A percentile compares a stretch with the other conserved stretches of the same genome.
Conservation (phyloP, 495 filamentous ascomycete species). For the Astrothelium subdiscretum region DNA sequence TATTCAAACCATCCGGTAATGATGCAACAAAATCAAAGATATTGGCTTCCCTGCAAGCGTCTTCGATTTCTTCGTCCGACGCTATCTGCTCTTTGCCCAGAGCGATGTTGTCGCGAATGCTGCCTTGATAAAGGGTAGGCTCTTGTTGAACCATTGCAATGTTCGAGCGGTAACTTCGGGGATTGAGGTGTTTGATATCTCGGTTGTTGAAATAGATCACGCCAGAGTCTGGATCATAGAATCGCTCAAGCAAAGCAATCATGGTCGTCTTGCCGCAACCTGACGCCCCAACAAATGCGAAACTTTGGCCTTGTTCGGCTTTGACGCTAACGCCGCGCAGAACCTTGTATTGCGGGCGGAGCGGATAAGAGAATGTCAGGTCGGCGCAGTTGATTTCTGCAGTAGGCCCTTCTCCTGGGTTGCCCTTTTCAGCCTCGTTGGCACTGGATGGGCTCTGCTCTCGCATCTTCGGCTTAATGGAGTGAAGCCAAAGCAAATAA, state of each 20-base stretch:
- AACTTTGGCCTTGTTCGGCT: conserved; percentile 64
- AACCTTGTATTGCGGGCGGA: conserved; percentile 9
- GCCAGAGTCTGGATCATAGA: conserved; percentile 41
- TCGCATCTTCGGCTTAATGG: conserved; percentile 6
- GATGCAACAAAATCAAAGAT: conserved; percentile 24
- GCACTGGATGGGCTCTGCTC: neutral
- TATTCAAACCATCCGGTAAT: conserved; percentile 59
- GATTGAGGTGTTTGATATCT: conserved; percentile 14
- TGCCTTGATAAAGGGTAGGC: conserved; percentile 25
- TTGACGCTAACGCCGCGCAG: conserved; percentile 7
- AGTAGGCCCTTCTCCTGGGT: neutral
- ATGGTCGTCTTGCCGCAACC: conserved; percentile 80
- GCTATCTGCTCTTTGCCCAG: conserved; percentile 18
- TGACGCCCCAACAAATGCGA: conserved; percentile 70
- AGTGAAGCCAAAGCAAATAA: conserved; percentile 12
- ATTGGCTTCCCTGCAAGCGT: conserved; percentile 21
- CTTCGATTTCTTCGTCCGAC: conserved; percentile 15
- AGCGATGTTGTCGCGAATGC: conserved; percentile 21
- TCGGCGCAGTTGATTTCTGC: conserved; percentile 14
- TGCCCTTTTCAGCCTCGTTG: neutral
- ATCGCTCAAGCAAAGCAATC: conserved; percentile 69
- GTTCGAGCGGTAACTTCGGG: conserved; percentile 13
- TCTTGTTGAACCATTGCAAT: conserved; percentile 22
- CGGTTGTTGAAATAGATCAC: conserved; percentile 13
- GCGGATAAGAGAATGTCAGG: conserved; percentile 18